Conservation (phyloP, 169 alveolate genomes). For the Plasmodium reichenowi region DNA sequence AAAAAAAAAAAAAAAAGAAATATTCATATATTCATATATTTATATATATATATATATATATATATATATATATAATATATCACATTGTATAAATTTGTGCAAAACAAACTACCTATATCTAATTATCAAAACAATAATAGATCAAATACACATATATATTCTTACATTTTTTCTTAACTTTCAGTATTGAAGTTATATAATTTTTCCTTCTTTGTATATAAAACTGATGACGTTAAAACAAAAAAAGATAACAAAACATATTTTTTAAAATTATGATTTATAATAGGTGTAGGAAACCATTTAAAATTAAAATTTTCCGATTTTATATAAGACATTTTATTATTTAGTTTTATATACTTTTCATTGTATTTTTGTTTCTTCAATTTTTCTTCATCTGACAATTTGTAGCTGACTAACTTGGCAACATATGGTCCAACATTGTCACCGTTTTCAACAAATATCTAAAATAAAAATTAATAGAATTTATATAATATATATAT, state of each 20-base stretch:
- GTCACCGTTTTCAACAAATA: slow-evolving; percentile 84
- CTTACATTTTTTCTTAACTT: not conserved
- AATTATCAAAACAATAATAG: too few species aligned
- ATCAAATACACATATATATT: too few species aligned
- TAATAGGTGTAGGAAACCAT: slow-evolving; percentile 3
- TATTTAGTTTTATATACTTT: slow-evolving; percentile 56
- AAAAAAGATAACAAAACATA: slow-evolving; percentile 25
- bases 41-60: too few species aligned
- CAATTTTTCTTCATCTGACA: slow-evolving; percentile 61
- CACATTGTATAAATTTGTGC: too few species aligned
- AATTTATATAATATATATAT: not conserved
- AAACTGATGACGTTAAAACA: slow-evolving; percentile 34
- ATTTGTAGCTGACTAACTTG: slow-evolving; percentile 43
- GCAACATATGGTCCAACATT: slow-evolving; percentile 87
- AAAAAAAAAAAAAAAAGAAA: too few species aligned
- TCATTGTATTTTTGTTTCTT: slow-evolving; percentile 61
- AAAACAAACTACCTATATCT: too few species aligned
- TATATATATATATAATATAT: too few species aligned
- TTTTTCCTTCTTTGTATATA: slow-evolving; percentile 39
- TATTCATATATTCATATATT: too few species aligned
- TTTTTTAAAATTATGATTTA: slow-evolving; percentile 29
- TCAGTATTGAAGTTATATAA: slow-evolving; percentile 7
- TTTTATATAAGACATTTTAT: slow-evolving; percentile 22
- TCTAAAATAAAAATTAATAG: slow-evolving; percentile 28
- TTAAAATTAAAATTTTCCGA: slow-evolving; percentile 7